A percentile compares a stretch with the other conserved stretches of the same genome.
Conservation (phyloP, 257 asterid genomes). For the Gentiana macrophylla region DNA sequence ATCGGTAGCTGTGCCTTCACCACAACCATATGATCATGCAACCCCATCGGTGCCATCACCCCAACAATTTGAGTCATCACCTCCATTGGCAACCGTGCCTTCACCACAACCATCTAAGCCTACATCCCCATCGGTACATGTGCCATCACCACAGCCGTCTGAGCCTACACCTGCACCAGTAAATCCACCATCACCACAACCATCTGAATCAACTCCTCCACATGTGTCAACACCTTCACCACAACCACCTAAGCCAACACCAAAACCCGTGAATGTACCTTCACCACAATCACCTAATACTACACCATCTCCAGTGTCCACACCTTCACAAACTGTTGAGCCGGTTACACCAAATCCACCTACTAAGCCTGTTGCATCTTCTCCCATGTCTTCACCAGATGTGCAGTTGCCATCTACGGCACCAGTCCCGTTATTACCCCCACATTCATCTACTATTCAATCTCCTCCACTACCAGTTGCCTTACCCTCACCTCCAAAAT, state of each 20-base stretch:
- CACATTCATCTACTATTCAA: background rate
- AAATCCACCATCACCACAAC: too few relatives aligned
- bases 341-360: background rate
- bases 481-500: slow-evolving; percentile 2
- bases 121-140: background rate
- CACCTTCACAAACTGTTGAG: too few relatives aligned
- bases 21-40: too few relatives aligned
- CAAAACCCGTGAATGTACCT: too few relatives aligned
- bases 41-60: slow-evolving; percentile 1
- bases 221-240: too few relatives aligned
- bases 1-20: slow-evolving; percentile 5
- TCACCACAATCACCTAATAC: too few relatives aligned
- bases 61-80: slow-evolving; percentile 8
- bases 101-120: slow-evolving; percentile 1
- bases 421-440: background rate
- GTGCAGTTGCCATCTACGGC: slow-evolving; percentile 3
- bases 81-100: slow-evolving; percentile 1
- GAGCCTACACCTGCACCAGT: slow-evolving; percentile 3
- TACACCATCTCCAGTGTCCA: too few relatives aligned
- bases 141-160: slow-evolving; percentile 13
- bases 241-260: too few relatives aligned
- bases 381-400: background rate
- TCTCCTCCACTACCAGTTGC: slow-evolving; percentile 10
- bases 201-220: too few relatives aligned
- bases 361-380: background rate